Evolutionary conservation across 2,329 filamentous ascomycete species (phyloP).

Genomic region (Didymella pomorum): DNA sequence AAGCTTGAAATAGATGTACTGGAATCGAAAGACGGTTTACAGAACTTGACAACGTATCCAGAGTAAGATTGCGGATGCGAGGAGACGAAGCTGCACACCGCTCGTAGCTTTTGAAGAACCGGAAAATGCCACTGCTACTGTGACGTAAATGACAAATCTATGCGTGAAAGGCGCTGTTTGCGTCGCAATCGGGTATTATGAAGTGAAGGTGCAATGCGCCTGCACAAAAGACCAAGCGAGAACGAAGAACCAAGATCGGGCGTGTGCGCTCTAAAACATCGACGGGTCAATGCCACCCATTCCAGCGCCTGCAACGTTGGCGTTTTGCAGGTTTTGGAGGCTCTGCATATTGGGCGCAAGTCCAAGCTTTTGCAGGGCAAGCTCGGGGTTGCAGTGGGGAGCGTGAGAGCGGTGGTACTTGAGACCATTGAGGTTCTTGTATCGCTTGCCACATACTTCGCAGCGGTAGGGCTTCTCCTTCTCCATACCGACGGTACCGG

Average conservation of each 20-base stretch:
- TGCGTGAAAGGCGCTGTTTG: constrained; percentile 32
- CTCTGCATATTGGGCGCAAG: constrained; percentile 51
- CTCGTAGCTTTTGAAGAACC: constrained; percentile 11
- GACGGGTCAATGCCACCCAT: constrained; percentile 65
- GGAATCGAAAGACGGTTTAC: constrained; percentile 30
- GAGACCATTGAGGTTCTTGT: constrained; percentile 98
- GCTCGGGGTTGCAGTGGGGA: constrained; percentile 87
- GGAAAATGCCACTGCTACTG: constrained; percentile 12
- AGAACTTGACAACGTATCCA: constrained; percentile 30
- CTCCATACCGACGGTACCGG: constrained; percentile 98
- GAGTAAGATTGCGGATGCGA: constrained; percentile 14
- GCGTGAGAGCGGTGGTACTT: constrained; percentile 85
- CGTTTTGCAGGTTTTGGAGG: constrained; percentile 52
- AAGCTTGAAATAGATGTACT: constrained; percentile 39
- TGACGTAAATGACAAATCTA: constrained; percentile 27
- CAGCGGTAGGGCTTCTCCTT: constrained; percentile 99
- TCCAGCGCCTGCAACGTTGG: constrained; percentile 61
- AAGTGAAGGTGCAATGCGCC: constrained; percentile 24
- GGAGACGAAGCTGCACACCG: constrained; percentile 7
- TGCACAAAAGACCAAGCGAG: constrained; percentile 15
- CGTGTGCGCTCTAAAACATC: constrained; percentile 49
- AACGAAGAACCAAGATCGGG: constrained; percentile 4
- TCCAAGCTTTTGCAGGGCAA: constrained; percentile 61
- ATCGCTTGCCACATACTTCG: constrained; percentile 95
- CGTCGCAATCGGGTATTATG: constrained; percentile 39